Evolutionary conservation across 768 basidiomycete genomes (phyloP).

Genomic region (Agrocybe pediades): DNA sequence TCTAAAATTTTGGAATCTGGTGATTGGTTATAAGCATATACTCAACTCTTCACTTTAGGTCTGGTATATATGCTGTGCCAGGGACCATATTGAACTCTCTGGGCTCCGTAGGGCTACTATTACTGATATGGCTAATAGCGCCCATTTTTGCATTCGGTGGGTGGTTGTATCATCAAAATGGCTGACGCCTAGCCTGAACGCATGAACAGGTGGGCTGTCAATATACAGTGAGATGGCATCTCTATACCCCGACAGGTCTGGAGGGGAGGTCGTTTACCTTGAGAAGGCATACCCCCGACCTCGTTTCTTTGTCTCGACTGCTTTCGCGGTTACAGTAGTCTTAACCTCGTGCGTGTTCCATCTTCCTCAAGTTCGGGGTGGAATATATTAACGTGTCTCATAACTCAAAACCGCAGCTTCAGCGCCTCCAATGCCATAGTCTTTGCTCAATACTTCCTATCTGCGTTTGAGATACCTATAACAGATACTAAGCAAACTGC

Average conservation of each 20-base stretch:
- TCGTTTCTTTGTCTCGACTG: constrained; percentile 41
- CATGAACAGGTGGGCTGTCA: constrained; percentile 31
- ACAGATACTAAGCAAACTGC: constrained; percentile 28
- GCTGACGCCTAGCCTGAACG: background rate
- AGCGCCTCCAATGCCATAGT: constrained; percentile 37
- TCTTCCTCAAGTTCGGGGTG: too few species aligned
- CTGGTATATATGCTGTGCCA: constrained; percentile 38
- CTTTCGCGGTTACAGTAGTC: constrained; percentile 41
- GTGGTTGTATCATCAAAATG: constrained; percentile 1
- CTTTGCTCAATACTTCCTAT: constrained; percentile 39
- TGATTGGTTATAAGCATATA: background rate
- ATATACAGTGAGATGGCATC: constrained; percentile 46
- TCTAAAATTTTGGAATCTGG: background rate
- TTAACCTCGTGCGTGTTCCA: constrained; percentile 32
- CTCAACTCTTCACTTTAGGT: constrained; percentile 16
- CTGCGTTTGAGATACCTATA: constrained; percentile 31
- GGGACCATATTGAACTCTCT: constrained; percentile 36
- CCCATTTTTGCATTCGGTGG: constrained; percentile 35
- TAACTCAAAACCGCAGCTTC: constrained; percentile 19
- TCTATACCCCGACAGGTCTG: constrained; percentile 50
- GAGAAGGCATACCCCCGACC: constrained; percentile 48
- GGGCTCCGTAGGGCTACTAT: constrained; percentile 34
- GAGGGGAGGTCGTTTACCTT: constrained; percentile 51
- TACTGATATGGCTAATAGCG: constrained; percentile 32
- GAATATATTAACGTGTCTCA: background rate